Evolutionary conservation across 176 grass and related monocot genomes (phyloP), one percentile per base, ranked within the genome.

Genomic region (Ensete glaucum): DNA sequence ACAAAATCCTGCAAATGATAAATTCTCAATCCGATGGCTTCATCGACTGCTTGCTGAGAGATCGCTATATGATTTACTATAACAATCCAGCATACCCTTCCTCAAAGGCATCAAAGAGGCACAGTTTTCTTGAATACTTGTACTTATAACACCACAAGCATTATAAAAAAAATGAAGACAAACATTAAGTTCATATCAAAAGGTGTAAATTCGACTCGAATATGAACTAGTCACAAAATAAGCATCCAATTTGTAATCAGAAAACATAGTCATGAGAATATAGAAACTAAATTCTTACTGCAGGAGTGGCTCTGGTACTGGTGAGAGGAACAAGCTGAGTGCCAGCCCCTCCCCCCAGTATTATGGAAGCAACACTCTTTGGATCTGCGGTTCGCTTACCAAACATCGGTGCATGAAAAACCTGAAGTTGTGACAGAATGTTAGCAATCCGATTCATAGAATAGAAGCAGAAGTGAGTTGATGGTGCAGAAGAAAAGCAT

Each of bases 241-340:
- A 19, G 7, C 20, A 17, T 62, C 57, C 57, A 62, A 62, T 19
- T 62, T 62, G 34, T 43, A 43, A 43, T 62, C 57, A 62, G 13
- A 62, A 58, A 17, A 62, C 57, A 62, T 62, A n/a, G 57, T 16
- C 57, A 62, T n/a, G 57, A 62, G 13, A 62, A n/a, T 3, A 34
- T 34, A 43, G 34, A 23, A 52, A 10, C 17, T 51, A n/a, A 48
- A 55, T 57, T 55, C 72, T 88, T 87, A 96, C 89, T 54, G 92
- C 92, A 16, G 92, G 92, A 79, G 91, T 96, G 25, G 92, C 92
- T 78, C 92, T 86, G 65, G 83, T 96, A 51, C 63, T 78, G 11
- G 92, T 96, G 66, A 96, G 89, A 68, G 92, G 92, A 65, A 96
- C 91, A 62, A 96, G 89, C 8, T 87, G 92, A 79, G 88, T 82